Conservation (phyloP, 345 rosid species). For the Sapria himalayana region DNA sequence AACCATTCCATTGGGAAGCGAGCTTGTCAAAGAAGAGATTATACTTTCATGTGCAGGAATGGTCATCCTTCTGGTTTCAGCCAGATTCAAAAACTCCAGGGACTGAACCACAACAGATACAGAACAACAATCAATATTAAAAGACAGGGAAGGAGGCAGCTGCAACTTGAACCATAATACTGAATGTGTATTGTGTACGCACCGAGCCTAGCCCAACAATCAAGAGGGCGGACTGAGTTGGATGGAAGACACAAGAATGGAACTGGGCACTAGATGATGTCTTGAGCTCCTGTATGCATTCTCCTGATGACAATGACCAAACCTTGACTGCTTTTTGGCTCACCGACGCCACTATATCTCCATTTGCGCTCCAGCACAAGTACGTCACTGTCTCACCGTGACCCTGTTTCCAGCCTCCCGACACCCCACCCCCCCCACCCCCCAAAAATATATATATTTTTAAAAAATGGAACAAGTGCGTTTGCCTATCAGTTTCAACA, state of each 20-base stretch:
- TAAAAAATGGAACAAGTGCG: too few species aligned
- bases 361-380: slow-evolving; percentile 41
- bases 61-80: slow-evolving; percentile 36
- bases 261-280: slow-evolving; percentile 29
- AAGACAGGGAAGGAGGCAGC: background rate
- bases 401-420: too few species aligned
- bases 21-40: slow-evolving; percentile 34
- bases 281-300: slow-evolving; percentile 37
- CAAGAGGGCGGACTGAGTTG: slow-evolving; percentile 28
- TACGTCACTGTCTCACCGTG: slow-evolving; percentile 34
- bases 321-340: slow-evolving; percentile 38
- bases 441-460: too few species aligned
- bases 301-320: slow-evolving; percentile 40
- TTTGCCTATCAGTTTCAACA: too few species aligned
- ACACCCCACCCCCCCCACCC: too few species aligned
- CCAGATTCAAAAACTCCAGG: slow-evolving; percentile 48
- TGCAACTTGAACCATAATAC: background rate
- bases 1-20: slow-evolving; percentile 26
- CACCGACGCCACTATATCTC: slow-evolving; percentile 51
- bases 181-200: slow-evolving; percentile 2
- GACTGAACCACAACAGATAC: slow-evolving; percentile 19
- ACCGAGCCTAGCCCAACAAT: slow-evolving; percentile 40
- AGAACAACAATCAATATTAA: background rate
- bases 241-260: slow-evolving; percentile 54
- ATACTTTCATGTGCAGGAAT: slow-evolving; percentile 31